phyloP scores from a whole-genome alignment of 441 rosid species.

The Adansonia gregorii region DNA sequence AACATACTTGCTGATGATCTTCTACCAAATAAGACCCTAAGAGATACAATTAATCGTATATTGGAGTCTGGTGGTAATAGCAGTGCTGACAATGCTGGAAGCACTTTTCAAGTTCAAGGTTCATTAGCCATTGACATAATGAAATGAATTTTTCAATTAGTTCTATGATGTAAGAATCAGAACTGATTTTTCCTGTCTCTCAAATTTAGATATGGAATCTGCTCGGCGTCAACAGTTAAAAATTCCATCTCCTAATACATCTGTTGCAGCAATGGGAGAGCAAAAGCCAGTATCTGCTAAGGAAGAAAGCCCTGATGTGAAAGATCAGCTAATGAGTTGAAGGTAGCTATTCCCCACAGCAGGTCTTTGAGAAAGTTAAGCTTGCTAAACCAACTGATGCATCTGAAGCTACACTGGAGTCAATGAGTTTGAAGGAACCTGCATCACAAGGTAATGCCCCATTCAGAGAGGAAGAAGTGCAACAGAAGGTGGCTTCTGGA shows the following conservation, averaged over 20 bases:
- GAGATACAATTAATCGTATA: constrained; percentile 94
- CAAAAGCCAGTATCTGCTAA: constrained; percentile 46
- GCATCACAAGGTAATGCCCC: constrained; percentile 80
- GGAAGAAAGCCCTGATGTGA: constrained; percentile 45
- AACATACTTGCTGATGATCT: constrained; percentile 95
- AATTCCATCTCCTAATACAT: constrained; percentile 76
- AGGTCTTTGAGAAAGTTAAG: constrained; percentile 51
- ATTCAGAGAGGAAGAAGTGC: constrained; percentile 80
- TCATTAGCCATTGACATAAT: constrained; percentile 28
- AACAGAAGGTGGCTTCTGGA: constrained; percentile 73
- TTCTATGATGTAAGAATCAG: constrained; percentile 14
- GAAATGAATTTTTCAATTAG: constrained; percentile 17
- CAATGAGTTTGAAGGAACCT: constrained; percentile 72
- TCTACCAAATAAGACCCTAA: constrained; percentile 92
- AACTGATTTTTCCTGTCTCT: constrained; percentile 26
- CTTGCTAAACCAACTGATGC: constrained; percentile 54
- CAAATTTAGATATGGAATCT: constrained; percentile 81
- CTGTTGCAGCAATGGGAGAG: constrained; percentile 87
- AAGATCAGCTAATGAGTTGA: constrained; percentile 45
- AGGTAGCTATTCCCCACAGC: constrained; percentile 50
- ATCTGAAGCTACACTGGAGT: constrained; percentile 82
- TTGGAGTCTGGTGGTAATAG: constrained; percentile 95
- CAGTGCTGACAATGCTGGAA: constrained; percentile 88
- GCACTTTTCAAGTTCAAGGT: constrained; percentile 91
- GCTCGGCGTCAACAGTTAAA: constrained; percentile 80